phyloP scores from a whole-genome alignment of 371 early-diverging fungal genomes.

The Batkoa obscura region DNA sequence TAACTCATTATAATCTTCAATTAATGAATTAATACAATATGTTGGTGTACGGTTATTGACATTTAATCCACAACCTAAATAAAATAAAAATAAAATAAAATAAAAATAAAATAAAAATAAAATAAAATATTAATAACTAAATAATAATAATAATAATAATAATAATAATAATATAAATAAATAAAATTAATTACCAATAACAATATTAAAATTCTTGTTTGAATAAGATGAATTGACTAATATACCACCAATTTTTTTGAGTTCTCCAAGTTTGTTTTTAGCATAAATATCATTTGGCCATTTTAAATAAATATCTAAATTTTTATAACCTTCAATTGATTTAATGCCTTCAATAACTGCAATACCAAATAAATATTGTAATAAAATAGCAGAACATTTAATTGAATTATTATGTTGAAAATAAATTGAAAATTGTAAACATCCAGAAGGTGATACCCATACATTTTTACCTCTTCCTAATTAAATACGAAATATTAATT shows the following conservation, averaged over 20 bases:
- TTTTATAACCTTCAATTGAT: constrained; percentile 44
- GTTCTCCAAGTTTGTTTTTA: constrained; percentile 10
- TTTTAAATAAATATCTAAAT: constrained; percentile 63
- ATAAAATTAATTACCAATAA: constrained; percentile 35
- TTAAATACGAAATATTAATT: background rate
- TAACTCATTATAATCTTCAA: constrained; percentile 27
- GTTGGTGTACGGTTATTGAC: constrained; percentile 64
- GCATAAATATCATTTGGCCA: constrained; percentile 96
- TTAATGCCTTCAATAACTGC: constrained; percentile 64
- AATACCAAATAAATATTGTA: constrained; percentile 76
- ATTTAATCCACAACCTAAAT: constrained; percentile 61
- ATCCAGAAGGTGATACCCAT: constrained; percentile 85
- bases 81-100: constrained; percentile 3
- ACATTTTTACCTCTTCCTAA: constrained; percentile 70
- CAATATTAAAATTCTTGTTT: constrained; percentile 46
- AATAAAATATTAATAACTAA: constrained; percentile 18
- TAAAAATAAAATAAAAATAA: background rate
- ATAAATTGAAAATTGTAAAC: constrained; percentile 67
- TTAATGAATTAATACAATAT: constrained; percentile 59
- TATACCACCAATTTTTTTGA: constrained; percentile 73
- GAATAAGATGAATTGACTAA: constrained; percentile 60
- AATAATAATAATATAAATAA: background rate
- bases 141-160: background rate
- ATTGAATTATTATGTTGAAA: constrained; percentile 42
- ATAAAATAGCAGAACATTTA: constrained; percentile 38